These are phyloP conservation scores for Wallacemonas sp. DNA, from an alignment of 208 protist species.

Conservation along the genomic window DNA sequence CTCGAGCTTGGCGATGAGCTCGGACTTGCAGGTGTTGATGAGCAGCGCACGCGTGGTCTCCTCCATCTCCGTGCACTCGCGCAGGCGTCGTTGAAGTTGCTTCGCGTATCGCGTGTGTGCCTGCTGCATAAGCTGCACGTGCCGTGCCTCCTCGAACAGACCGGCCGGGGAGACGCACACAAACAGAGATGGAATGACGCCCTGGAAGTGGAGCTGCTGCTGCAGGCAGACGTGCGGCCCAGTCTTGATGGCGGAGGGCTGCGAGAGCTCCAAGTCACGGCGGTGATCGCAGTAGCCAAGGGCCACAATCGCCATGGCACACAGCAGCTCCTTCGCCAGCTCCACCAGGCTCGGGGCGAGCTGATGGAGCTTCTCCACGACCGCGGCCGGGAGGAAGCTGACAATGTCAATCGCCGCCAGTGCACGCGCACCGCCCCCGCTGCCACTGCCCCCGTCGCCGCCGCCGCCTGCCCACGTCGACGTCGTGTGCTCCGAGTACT, in stretches of 20 bases:
- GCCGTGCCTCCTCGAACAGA: constrained; percentile 59
- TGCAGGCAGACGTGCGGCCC: constrained; percentile 40
- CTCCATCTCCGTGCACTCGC: constrained; percentile 40
- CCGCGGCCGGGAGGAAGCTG: background rate
- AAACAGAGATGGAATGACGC: constrained; percentile 58
- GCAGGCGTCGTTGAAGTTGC: constrained; percentile 35
- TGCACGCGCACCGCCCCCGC: background rate
- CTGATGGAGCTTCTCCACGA: background rate
- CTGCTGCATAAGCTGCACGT: constrained; percentile 20
- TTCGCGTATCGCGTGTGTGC: constrained; percentile 25
- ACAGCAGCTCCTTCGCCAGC: constrained; percentile 53
- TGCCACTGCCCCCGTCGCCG: background rate
- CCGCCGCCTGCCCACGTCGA: background rate
- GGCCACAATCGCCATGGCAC: constrained; percentile 42
- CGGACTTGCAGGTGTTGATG: constrained; percentile 10
- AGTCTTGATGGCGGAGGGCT: constrained; percentile 63
- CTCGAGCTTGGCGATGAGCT: constrained; percentile 12
- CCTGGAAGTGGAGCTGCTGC: constrained; percentile 49
- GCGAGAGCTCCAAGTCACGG: constrained; percentile 63
- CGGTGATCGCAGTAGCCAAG: constrained; percentile 74
- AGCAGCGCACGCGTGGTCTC: constrained; percentile 31
- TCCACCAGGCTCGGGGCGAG: constrained; percentile 29
- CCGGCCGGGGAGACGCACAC: constrained; percentile 41
- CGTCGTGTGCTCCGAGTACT: background rate
- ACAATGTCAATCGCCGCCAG: constrained; percentile 4